phyloP scores from a whole-genome alignment of 108 stramenopile genomes.

The Skeletonema menzelii region DNA sequence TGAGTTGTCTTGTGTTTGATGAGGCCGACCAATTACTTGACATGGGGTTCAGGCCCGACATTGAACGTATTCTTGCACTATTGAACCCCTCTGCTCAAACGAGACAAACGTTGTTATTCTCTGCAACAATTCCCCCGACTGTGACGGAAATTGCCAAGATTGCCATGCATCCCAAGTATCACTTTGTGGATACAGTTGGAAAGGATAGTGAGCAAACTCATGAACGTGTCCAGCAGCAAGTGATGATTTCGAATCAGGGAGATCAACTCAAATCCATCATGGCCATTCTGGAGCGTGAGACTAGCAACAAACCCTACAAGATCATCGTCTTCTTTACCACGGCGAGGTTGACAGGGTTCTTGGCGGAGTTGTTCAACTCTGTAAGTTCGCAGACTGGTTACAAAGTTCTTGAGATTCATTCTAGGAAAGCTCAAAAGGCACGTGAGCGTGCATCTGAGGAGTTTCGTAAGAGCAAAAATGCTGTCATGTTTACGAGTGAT shows the following conservation, averaged over 20 bases:
- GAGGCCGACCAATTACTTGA: conserved; percentile 83
- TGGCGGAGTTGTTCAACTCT: conserved; percentile 90
- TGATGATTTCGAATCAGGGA: conserved; percentile 38
- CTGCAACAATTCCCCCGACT: conserved; percentile 80
- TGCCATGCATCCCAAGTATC: conserved; percentile 32
- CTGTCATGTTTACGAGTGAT: conserved; percentile 78
- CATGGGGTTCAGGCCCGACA: conserved; percentile 91
- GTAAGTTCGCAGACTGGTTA: conserved; percentile 80
- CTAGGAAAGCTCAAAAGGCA: conserved; percentile 74
- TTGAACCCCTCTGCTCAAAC: conserved; percentile 48
- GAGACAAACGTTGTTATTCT: conserved; percentile 89
- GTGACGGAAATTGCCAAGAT: conserved; percentile 79
- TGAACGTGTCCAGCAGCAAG: conserved; percentile 50
- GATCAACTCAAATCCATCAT: conserved; percentile 39
- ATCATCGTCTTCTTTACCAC: conserved; percentile 91
- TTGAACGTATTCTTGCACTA: conserved; percentile 68
- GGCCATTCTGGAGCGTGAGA: conserved; percentile 42
- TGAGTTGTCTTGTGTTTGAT: conserved; percentile 38
- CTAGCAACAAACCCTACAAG: conserved; percentile 62
- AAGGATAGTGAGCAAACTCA: conserved; percentile 55
- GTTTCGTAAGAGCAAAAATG: conserved; percentile 54
- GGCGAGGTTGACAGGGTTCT: conserved; percentile 81
- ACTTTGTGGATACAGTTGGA: conserved; percentile 60
- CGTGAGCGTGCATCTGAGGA: conserved; percentile 62
- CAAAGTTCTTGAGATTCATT: conserved; percentile 84